Base-by-base conservation (phyloP, 306 rosid species). In the Lathyrus oleraceus region DNA sequence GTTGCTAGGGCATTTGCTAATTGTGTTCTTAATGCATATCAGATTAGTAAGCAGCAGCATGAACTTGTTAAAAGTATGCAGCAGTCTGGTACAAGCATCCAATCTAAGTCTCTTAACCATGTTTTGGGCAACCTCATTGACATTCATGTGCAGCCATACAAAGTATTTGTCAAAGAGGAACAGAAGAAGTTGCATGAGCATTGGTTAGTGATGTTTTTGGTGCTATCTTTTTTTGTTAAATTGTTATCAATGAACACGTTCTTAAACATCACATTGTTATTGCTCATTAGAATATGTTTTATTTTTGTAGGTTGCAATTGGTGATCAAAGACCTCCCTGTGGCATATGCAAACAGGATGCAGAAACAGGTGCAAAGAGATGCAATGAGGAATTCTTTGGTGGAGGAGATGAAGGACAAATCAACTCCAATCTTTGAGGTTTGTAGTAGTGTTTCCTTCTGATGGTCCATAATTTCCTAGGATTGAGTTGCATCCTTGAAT, bases 31-130 rank as follows among this genome's bases (percentile, higher is more conserved):
- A 44, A 27, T 82, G 51, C 72, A 57, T 78, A 82, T 82, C 90
- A 94, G 99, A 85, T 94, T 77, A 94, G 95, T 76, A 94, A 77
- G 85, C 85, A 85, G 84, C 97, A 94, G 80, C 90, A 84, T 77
- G 92, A 94, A 65, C 87, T 94, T 69, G 92, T 94, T 66, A 88
- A 84, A 85, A 91, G 81, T 75, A 87, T 94, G 99, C 91, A 94
- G 82, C 93, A 84, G 81, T 84, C 94, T 52, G 92, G 91, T 63
- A 85, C 83, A 79, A 87, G 88, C 78, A 85, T 89, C 72, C 91
- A 84, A 59, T 85, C 91, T 45, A 85, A 84, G 81, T 85, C 97
- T 61, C 95, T 94, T 56, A 84, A 85, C 81, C 89, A 83, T 79
- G 89, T 94, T 78, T 82, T 94, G 87, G 99, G 99, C 52, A 73